phyloP scores from a whole-genome alignment of 352 stramenopile species.

The Globisporangium solare region DNA sequence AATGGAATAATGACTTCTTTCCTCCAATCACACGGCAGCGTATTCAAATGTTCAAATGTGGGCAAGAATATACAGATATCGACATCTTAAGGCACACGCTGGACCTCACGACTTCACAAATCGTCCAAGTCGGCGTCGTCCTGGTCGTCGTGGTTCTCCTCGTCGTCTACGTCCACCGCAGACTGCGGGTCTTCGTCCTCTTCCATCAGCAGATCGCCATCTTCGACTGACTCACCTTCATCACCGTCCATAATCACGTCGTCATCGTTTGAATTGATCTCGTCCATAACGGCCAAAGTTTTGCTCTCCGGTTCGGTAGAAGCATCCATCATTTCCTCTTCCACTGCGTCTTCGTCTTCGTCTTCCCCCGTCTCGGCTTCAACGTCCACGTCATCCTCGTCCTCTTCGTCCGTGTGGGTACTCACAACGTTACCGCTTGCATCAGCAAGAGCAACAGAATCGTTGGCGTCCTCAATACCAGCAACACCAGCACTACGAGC shows the following conservation, averaged over 20 bases:
- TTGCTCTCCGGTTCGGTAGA: constrained; percentile 11
- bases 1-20: constrained; percentile 1
- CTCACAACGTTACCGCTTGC: background rate
- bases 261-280: constrained; percentile 16
- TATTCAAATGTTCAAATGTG: background rate
- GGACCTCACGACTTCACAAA: background rate
- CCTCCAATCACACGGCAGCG: constrained; percentile 6
- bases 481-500: constrained; percentile 1
- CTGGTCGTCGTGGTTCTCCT: constrained; percentile 29
- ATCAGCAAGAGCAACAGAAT: background rate
- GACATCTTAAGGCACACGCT: background rate
- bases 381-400: constrained; percentile 14
- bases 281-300: constrained; percentile 14
- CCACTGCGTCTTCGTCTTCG: constrained; percentile 28
- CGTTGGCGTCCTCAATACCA: background rate
- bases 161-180: constrained; percentile 26
- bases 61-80: constrained; percentile 2
- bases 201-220: constrained; percentile 25
- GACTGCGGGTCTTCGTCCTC: constrained; percentile 24
- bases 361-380: constrained; percentile 11
- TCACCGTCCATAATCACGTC: constrained; percentile 21
- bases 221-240: background rate
- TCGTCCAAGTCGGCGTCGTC: constrained; percentile 19
- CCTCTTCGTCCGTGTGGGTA: constrained; percentile 19
- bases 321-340: constrained; percentile 17